Evolutionary conservation across 2,329 filamentous ascomycete species (phyloP).

Genomic region (Colletotrichum tropicale): DNA sequence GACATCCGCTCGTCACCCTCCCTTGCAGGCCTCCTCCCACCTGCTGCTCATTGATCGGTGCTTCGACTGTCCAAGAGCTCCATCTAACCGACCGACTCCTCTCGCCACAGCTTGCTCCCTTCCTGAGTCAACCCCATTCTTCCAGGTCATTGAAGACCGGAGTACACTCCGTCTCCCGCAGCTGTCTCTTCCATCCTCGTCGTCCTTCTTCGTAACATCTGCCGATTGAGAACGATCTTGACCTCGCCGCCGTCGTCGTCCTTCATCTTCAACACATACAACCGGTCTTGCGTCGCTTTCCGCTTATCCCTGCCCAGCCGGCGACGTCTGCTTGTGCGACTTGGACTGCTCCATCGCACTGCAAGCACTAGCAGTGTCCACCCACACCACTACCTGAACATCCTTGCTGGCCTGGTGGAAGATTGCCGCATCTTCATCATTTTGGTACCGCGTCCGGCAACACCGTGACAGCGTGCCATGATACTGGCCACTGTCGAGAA

Average conservation of each 20-base stretch:
- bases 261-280: background rate
- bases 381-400: constrained; percentile 12
- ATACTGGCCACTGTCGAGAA: background rate
- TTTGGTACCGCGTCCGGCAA: background rate
- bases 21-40: background rate
- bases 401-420: constrained; percentile 5
- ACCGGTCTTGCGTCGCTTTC: background rate
- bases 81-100: background rate
- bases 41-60: background rate
- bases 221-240: background rate
- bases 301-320: constrained; percentile 4
- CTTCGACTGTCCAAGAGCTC: background rate
- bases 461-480: background rate
- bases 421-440: background rate
- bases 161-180: background rate
- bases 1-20: background rate
- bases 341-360: background rate
- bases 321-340: background rate
- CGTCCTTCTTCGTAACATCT: background rate
- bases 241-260: background rate
- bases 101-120: background rate
- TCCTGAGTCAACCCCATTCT: background rate
- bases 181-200: background rate
- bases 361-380: constrained; percentile 6
- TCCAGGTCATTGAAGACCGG: background rate